A percentile compares a stretch with the other conserved stretches of the same genome.
phyloP scores from a whole-genome alignment of 345 rosid species.

The Lumnitzera racemosa region DNA sequence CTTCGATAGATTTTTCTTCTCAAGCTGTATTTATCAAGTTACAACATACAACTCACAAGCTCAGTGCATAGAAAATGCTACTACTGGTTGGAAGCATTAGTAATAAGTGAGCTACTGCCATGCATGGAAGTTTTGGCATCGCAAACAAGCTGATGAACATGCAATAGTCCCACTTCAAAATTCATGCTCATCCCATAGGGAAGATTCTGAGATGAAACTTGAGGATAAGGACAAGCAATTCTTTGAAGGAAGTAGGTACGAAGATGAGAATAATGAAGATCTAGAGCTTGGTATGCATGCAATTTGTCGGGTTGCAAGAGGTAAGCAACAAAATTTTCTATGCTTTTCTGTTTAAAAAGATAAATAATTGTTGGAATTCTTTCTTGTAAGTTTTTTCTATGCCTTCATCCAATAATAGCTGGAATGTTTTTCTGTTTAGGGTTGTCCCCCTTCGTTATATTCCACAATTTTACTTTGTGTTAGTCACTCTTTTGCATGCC shows the following conservation, averaged over 20 bases:
- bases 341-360: slow-evolving; percentile 2
- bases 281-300: slow-evolving; percentile 26
- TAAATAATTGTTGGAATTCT: too few species aligned
- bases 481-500: too few species aligned
- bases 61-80: slow-evolving; percentile 16
- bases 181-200: slow-evolving; percentile 16
- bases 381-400: too few species aligned
- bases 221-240: slow-evolving; percentile 26
- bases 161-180: slow-evolving; percentile 18
- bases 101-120: slow-evolving; percentile 9
- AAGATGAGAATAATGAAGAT: slow-evolving; percentile 38
- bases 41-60: slow-evolving; percentile 1
- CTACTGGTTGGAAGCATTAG: slow-evolving; percentile 14
- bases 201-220: slow-evolving; percentile 19
- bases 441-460: too few species aligned
- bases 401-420: too few species aligned
- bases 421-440: too few species aligned
- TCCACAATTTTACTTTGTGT: too few species aligned
- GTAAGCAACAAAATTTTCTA: slow-evolving; percentile 29
- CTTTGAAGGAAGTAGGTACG: slow-evolving; percentile 26
- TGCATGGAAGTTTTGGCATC: slow-evolving; percentile 12
- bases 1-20: slow-evolving; percentile 23
- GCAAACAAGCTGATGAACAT: slow-evolving; percentile 23
- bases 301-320: slow-evolving; percentile 37
- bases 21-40: slow-evolving; percentile 23